phyloP scores from a whole-genome alignment of 129 eudicot genomes.

The Centaurea solstitialis region DNA sequence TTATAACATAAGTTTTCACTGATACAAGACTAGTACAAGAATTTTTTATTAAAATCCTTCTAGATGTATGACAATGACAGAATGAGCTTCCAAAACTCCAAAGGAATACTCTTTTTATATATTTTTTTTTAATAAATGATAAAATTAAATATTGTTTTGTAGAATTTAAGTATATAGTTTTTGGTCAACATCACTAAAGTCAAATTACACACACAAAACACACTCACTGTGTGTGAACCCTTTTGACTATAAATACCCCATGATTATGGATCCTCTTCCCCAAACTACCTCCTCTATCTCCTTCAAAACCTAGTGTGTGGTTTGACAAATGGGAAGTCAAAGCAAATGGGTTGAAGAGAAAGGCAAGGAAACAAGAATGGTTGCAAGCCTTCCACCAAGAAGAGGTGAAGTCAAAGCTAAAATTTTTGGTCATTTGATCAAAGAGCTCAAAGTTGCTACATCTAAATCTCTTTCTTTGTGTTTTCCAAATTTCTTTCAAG shows the following conservation, averaged over 20 bases:
- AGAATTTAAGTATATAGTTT: no score
- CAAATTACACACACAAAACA: background rate
- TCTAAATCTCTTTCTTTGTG: constrained; percentile 14
- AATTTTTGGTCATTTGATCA: constrained; percentile 17
- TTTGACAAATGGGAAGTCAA: constrained; percentile 31
- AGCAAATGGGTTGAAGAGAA: constrained; percentile 6
- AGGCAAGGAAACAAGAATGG: constrained; percentile 3
- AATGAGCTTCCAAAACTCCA: no score
- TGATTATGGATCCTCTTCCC: background rate
- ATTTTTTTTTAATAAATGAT: no score
- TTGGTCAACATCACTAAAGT: background rate
- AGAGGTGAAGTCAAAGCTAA: constrained; percentile 38
- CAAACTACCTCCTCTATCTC: background rate
- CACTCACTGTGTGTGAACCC: constrained; percentile 27
- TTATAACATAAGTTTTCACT: no score
- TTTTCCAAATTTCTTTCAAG: background rate
- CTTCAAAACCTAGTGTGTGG: background rate
- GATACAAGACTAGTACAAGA: no score
- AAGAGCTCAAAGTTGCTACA: constrained; percentile 18
- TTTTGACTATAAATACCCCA: constrained; percentile 28
- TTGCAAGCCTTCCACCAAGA: constrained; percentile 35
- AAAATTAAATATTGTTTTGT: no score
- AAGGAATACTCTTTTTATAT: no score
- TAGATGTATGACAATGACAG: no score
- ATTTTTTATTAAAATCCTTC: no score